Evolutionary conservation across 2,329 filamentous ascomycete species (phyloP), one percentile per base, ranked within the genome.

Genomic region (Xylariaceae sp.): DNA sequence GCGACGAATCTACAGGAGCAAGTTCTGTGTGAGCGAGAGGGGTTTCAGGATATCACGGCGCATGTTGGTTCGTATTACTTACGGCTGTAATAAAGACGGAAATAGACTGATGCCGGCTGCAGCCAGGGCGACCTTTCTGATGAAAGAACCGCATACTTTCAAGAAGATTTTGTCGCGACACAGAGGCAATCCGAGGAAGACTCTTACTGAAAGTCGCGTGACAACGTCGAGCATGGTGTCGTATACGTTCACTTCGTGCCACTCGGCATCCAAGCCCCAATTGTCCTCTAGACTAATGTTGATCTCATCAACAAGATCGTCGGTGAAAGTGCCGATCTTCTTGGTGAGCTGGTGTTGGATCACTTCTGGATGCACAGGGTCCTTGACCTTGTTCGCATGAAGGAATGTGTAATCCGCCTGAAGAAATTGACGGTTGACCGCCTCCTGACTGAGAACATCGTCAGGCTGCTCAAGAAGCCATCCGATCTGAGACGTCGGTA

Each of bases 401-500:
- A 62, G 50, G 26, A 63, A 62, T 26, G 60, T 59, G 38, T 63
- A 55, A 22, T 63, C 55, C 17, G 56, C 47, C 50, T 63, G 51
- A n/a, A 65, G 52, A 43, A 62, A 63, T 39, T 60, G 57, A 6
- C 60, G 52, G 43, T 62, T 64, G 26, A 61, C 56, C 18, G 53
- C 52, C 41, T 55, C 56, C 43, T 64, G 61, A 47, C 53, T 62
- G 15, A 64, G 49, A 12, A 62, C 49, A 15, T 49, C 48, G 34
- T 63, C 59, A 6, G 60, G 55, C 38, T 64, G 59, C 15, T 54
- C 55, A 13, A 61, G 40, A 12, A 64, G 54, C 61, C 61, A 64
- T 13, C 44, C 39, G 16, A 56, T 46, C 37, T 61, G 53, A 1
- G 55, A 57, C 2, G 47, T 47, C 1, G 61, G 61, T 9, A 63